Conservation (phyloP, 148 eudicot species). For the Fagopyrum esculentum region DNA sequence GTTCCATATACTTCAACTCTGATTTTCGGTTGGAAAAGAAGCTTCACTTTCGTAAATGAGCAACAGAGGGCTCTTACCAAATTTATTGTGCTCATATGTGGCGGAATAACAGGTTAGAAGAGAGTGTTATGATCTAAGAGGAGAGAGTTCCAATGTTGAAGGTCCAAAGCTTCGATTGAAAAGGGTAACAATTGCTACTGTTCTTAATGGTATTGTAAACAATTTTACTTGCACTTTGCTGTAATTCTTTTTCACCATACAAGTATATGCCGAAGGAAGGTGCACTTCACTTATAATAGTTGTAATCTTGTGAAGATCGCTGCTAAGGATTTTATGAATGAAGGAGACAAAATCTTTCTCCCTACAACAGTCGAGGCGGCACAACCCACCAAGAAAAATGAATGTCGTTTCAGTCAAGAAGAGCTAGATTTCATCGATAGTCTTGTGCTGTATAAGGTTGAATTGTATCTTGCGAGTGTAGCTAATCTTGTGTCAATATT, state of each 20-base stretch:
- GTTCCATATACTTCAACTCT: neutral
- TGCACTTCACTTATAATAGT: neutral
- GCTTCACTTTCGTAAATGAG: neutral
- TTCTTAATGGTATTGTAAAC: conserved; percentile 1
- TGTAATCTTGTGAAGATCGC: conserved; percentile 45
- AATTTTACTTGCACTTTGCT: neutral
- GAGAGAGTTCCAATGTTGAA: conserved; percentile 19
- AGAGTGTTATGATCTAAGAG: conserved; percentile 28
- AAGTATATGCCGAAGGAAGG: neutral
- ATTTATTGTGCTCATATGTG: neutral
- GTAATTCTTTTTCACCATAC: neutral
- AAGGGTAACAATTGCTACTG: conserved; percentile 45
- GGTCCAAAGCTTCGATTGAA: conserved; percentile 29
- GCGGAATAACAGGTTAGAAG: conserved; percentile 60
- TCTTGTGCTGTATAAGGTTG: conserved; percentile 86
- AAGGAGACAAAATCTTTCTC: conserved; percentile 67
- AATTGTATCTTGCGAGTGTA: neutral
- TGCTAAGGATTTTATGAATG: conserved; percentile 64
- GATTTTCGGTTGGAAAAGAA: no score
- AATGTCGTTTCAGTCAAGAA: conserved; percentile 36
- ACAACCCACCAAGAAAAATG: conserved; percentile 28
- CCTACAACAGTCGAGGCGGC: conserved; percentile 53
- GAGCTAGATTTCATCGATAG: conserved; percentile 53
- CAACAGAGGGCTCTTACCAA: neutral
- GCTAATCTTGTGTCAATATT: neutral